These are phyloP conservation scores for Incumbomyces delicatus DNA, from an alignment of 2,329 filamentous ascomycete genomes.

Conservation along the genomic window DNA sequence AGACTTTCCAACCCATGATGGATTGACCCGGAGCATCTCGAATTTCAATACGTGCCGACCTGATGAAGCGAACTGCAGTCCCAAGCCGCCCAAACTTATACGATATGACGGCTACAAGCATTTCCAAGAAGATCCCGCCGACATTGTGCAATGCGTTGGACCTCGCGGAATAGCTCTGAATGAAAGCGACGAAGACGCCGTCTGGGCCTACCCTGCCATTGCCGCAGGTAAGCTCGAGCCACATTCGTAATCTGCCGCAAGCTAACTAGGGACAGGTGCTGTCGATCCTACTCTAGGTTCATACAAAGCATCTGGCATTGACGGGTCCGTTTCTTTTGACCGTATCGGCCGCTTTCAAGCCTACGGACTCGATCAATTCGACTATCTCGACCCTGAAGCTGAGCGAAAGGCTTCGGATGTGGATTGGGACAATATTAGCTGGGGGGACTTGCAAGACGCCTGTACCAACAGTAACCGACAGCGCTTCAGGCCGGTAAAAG, in stretches of 20 bases:
- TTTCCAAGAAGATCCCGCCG: constrained; percentile 14
- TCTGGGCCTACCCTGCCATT: constrained; percentile 45
- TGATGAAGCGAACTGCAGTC: constrained; percentile 17
- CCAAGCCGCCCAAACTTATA: constrained; percentile 16
- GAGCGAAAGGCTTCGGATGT: constrained; percentile 23
- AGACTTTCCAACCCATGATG: constrained; percentile 19
- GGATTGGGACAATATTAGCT: constrained; percentile 57
- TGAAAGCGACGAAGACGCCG: constrained; percentile 49
- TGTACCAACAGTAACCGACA: constrained; percentile 58
- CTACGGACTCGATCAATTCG: constrained; percentile 32
- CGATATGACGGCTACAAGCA: constrained; percentile 20
- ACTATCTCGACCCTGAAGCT: constrained; percentile 20
- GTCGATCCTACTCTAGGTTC: constrained; percentile 45
- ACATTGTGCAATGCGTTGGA: constrained; percentile 53
- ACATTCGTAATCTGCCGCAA: neutral
- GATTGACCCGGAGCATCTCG: constrained; percentile 18
- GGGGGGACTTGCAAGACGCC: constrained; percentile 60
- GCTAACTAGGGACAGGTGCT: constrained; percentile 15
- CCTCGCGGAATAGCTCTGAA: constrained; percentile 45
- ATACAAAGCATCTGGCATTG: constrained; percentile 51
- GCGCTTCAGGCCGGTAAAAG: constrained; percentile 38
- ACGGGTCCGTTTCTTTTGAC: constrained; percentile 59
- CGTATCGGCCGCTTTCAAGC: constrained; percentile 59
- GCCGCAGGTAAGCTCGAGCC: constrained; percentile 14
- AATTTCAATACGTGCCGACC: constrained; percentile 16